These are phyloP conservation scores for Acanthamoeba divionensis DNA, from an alignment of 208 protist genomes.

Conservation along the genomic window DNA sequence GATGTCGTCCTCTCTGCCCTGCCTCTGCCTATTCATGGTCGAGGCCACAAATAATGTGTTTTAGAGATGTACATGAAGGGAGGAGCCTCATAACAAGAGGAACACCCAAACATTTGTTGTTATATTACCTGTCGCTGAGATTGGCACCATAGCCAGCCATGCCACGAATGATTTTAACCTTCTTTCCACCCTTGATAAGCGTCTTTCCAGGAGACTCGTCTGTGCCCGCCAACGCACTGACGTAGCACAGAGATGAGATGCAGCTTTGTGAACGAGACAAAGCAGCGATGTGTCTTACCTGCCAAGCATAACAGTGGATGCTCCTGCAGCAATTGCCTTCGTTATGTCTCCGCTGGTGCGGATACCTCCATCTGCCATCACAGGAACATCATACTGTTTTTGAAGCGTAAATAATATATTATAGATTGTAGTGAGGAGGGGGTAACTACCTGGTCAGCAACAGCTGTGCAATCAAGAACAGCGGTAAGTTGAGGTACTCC, in stretches of 20 bases:
- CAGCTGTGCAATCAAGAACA: neutral
- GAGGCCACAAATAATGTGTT: too few species aligned
- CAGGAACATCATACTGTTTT: constrained; percentile 86
- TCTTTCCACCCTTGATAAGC: constrained; percentile 64
- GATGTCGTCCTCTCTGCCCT: neutral
- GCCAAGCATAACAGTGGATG: constrained; percentile 77
- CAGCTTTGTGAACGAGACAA: too few species aligned
- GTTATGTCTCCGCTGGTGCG: constrained; percentile 92
- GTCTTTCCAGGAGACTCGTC: constrained; percentile 67
- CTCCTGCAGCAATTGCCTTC: constrained; percentile 92
- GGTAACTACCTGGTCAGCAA: too few species aligned
- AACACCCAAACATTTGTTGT: too few species aligned
- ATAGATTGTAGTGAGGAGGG: too few species aligned
- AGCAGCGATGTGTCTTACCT: neutral
- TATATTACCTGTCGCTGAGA: constrained; percentile 38
- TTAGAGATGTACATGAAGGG: too few species aligned
- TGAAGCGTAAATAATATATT: too few species aligned
- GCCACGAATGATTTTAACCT: constrained; percentile 49
- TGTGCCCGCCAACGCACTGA: constrained; percentile 58
- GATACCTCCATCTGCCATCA: constrained; percentile 92
- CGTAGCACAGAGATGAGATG: too few species aligned
- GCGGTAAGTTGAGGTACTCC: constrained; percentile 80
- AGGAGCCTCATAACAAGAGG: too few species aligned
- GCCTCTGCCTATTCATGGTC: too few species aligned
- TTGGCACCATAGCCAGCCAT: constrained; percentile 41